Evolutionary conservation across 169 alveolate species (phyloP).

Genomic region (Eimeria necatrix): DNA sequence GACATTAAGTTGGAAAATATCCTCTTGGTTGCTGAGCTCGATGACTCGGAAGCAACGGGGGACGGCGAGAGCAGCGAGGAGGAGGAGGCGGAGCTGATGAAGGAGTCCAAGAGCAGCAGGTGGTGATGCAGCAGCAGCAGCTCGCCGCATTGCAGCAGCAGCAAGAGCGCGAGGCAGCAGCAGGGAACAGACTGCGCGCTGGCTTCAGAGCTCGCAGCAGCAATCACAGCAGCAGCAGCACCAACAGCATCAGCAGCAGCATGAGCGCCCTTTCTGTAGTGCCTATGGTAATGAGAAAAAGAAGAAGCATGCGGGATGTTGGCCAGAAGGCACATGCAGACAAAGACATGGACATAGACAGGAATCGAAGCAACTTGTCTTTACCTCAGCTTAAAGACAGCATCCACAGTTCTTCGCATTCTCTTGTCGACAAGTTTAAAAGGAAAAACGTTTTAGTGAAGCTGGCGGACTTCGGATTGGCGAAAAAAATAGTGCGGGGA

Average conservation of each 20-base stretch:
- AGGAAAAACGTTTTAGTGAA: conserved; percentile 5
- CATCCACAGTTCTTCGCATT: not conserved
- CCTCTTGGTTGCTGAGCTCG: conserved; percentile 80
- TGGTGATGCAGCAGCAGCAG: conserved; percentile 64
- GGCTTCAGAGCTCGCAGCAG: conserved; percentile 30
- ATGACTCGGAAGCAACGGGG: conserved; percentile 43
- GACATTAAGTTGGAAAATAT: conserved; percentile 88
- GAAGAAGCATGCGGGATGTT: not conserved
- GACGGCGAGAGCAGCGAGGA: conserved; percentile 47
- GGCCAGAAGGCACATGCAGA: not conserved
- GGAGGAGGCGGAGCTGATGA: conserved; percentile 58
- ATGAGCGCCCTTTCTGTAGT: conserved; percentile 11
- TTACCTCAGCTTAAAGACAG: not conserved
- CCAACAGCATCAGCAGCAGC: conserved; percentile 67
- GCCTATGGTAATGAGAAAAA: conserved; percentile 62
- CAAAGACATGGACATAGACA: not conserved
- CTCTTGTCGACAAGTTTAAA: conserved; percentile 10
- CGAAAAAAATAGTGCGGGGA: conserved; percentile 43
- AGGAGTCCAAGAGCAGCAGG: conserved; percentile 53
- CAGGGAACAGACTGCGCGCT: not conserved
- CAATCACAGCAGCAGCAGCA: conserved; percentile 37
- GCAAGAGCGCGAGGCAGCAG: not conserved
- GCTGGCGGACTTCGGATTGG: conserved; percentile 64
- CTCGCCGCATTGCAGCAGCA: conserved; percentile 32
- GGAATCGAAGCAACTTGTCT: not conserved